A percentile compares a stretch with the other conserved stretches of the same genome.
phyloP scores from a whole-genome alignment of 2,329 filamentous ascomycete genomes.

The Exophiala spinifera region DNA sequence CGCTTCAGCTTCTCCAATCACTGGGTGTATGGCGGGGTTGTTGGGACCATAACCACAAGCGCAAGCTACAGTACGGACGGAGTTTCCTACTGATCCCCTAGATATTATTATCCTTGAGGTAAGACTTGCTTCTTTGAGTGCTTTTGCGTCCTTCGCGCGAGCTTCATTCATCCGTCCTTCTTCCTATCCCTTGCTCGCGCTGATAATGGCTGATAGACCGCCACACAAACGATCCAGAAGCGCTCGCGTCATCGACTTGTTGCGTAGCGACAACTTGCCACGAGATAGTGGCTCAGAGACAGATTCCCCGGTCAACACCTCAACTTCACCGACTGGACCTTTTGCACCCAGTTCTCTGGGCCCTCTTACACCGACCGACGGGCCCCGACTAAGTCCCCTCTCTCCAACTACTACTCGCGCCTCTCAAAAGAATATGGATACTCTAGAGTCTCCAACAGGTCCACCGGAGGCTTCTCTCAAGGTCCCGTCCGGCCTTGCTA shows the following conservation, averaged over 20 bases:
- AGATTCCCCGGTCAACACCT: slow-evolving; percentile 26
- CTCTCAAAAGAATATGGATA: slow-evolving; percentile 30
- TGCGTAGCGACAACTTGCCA: slow-evolving; percentile 52
- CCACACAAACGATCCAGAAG: slow-evolving; percentile 56
- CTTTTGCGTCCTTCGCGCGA: background rate
- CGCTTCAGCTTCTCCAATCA: slow-evolving; percentile 16
- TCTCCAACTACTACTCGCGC: slow-evolving; percentile 29
- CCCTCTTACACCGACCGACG: slow-evolving; percentile 15
- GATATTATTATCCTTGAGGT: background rate
- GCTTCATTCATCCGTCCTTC: background rate
- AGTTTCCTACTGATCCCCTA: background rate
- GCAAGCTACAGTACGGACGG: background rate
- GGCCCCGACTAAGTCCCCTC: slow-evolving; percentile 19
- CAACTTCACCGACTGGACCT: slow-evolving; percentile 19
- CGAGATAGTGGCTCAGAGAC: slow-evolving; percentile 38
- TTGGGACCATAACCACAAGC: slow-evolving; percentile 2
- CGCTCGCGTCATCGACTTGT: slow-evolving; percentile 52
- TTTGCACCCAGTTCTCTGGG: slow-evolving; percentile 10
- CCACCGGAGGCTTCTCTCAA: slow-evolving; percentile 34
- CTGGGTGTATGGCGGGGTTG: slow-evolving; percentile 18
- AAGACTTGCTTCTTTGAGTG: background rate
- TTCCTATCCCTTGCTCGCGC: slow-evolving; percentile 11
- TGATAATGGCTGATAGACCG: slow-evolving; percentile 32
- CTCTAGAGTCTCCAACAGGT: slow-evolving; percentile 32
- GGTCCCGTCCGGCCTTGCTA: slow-evolving; percentile 35